Conservation (phyloP, 345 rosid genomes). For the Mallotus nudiflorus region DNA sequence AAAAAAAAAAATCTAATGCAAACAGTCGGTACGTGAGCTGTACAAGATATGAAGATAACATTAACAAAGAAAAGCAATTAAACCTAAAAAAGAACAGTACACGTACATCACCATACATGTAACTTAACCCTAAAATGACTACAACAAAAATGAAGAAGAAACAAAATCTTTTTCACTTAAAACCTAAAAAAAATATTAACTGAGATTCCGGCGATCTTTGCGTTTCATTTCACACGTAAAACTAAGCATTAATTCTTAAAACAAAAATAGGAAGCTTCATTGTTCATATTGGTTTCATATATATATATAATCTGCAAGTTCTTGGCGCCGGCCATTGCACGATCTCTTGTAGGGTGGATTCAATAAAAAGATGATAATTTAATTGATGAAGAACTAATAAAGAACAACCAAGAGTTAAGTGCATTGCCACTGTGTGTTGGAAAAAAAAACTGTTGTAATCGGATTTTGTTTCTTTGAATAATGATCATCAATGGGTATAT, state of each 20-base stretch:
- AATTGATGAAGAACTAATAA: background rate
- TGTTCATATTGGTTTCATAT: background rate
- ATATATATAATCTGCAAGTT: background rate
- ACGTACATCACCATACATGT: background rate
- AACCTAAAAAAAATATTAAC: background rate
- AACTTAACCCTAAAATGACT: background rate
- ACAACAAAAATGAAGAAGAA: background rate
- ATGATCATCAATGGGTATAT: no score
- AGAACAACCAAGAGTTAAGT: background rate
- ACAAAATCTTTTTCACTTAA: background rate
- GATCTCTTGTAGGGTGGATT: conserved; percentile 18
- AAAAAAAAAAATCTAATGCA: background rate
- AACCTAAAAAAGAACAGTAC: background rate
- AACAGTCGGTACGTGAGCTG: background rate
- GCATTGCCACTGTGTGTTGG: conserved; percentile 14
- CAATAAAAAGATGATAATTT: background rate
- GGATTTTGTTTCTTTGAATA: conserved; percentile 9
- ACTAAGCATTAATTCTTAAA: background rate
- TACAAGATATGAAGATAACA: conserved; percentile 7
- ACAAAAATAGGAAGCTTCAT: conserved; percentile 15
- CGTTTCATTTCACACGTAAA: conserved; percentile 7
- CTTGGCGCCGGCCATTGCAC: conserved; percentile 36
- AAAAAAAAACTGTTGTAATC: conserved; percentile 11
- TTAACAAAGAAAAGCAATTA: background rate
- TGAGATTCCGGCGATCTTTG: conserved; percentile 22